Percentiles rank a stretch among this genome's conserved stretches.
Evolutionary conservation across 768 basidiomycete species (phyloP).

Genomic region (Cantharellus anzutake): DNA sequence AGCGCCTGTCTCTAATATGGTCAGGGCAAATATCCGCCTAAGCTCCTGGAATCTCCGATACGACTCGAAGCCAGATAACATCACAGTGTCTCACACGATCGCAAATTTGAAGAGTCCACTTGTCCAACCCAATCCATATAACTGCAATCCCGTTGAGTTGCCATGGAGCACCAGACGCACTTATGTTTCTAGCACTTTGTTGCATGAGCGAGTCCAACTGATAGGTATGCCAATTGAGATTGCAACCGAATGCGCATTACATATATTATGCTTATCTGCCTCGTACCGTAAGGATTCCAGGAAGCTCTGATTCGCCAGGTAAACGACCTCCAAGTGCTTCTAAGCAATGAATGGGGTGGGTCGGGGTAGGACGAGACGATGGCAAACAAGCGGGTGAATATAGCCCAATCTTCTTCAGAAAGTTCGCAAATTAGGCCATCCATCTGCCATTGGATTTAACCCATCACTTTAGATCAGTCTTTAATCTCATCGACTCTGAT

Average conservation of each 20-base stretch:
- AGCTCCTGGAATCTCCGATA: constrained; percentile 27
- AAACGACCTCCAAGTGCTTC: constrained; percentile 31
- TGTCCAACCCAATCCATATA: constrained; percentile 15
- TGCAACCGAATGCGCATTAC: background rate
- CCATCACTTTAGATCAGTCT: background rate
- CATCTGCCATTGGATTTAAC: background rate
- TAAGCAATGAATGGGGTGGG: constrained; percentile 38
- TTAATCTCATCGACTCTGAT: constrained; percentile 15
- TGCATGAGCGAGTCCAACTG: background rate
- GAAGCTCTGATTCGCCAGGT: constrained; percentile 37
- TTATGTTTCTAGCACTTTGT: constrained; percentile 19
- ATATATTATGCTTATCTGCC: background rate
- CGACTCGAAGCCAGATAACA: constrained; percentile 32
- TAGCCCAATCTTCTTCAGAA: constrained; percentile 41
- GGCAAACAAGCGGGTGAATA: constrained; percentile 37
- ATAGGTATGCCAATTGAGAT: background rate
- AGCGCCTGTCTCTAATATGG: constrained; percentile 76
- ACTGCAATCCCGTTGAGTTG: constrained; percentile 22
- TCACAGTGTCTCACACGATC: constrained; percentile 29
- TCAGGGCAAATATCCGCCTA: constrained; percentile 33
- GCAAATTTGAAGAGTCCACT: constrained; percentile 26
- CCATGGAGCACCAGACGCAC: constrained; percentile 36
- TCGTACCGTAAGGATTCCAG: constrained; percentile 10
- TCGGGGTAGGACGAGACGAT: constrained; percentile 46
- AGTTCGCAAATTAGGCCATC: constrained; percentile 13